Evolutionary conservation across 306 rosid genomes (phyloP), one percentile per base, ranked within the genome.

Genomic region (Canavalia gladiata): DNA sequence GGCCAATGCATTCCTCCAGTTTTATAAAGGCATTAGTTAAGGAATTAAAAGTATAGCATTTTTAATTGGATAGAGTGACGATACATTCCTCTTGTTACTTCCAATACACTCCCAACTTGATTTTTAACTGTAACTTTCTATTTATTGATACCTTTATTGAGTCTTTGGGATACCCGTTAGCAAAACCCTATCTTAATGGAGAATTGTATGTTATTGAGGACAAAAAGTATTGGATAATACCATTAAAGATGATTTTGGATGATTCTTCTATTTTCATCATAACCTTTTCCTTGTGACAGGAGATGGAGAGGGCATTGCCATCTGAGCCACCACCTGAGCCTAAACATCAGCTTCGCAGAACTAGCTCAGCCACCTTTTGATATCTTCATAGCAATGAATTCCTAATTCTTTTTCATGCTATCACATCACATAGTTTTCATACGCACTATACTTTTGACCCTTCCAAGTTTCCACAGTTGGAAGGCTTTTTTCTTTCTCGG

Each of bases 301-400:
- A 88, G 82, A 81, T 76, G 47, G 89, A 85, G 80, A 80, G 37
- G 47, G 86, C n/a, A 3, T 30, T 88, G 73, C 89, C 87, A 18
- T 62, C 42, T 64, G 82, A 8, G 18, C 91, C 91, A 6, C 87
- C 84, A 13, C 82, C 80, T 28, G 91, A 88, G 0, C 75, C 84
- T 33, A 85, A 85, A 83, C 86, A 73, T 72, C 86, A 88, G 81
- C 91, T 83, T 77, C 89, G 91, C 71, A 66, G 91, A 78, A 83
- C 91, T 55, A 77, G 89, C 80, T 88, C 89, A 50, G 82, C 86
- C 37, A 68, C 89, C 37, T 68, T 85, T 68, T 88, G 85, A 87
- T 5, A 34, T 28, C 66, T 74, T 67, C 50, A 60, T 51, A 62
- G 81, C 82, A 81, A 72, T 37, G 73, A 43, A 33, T 76, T 76